A percentile compares a stretch with the other conserved stretches of the same genome.
Evolutionary conservation across 164 flowering plant species (phyloP).

Genomic region (Echeveria elegans): DNA sequence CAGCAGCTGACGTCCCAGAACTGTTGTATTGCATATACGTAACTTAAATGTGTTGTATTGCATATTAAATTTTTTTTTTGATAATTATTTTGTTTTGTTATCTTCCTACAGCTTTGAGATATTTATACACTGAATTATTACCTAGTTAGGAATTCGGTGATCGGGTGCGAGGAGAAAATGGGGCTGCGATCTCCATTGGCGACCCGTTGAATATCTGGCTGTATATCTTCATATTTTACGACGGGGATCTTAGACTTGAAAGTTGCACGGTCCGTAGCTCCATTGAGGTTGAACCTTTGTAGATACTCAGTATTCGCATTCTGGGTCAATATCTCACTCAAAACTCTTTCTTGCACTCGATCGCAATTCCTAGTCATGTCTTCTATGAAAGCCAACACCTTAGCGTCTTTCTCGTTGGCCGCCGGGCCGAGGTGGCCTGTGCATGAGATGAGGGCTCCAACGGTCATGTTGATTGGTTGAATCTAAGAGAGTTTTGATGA

Average conservation of each 20-base stretch:
- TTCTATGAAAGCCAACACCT: conserved; percentile 56
- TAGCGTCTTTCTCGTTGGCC: conserved; percentile 37
- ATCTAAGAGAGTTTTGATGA: background rate
- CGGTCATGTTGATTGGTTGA: conserved; percentile 19
- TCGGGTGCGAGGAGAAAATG: conserved; percentile 50
- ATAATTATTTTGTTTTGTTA: no score
- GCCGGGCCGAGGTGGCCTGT: conserved; percentile 17
- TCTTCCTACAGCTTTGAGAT: no score
- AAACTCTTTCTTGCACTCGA: conserved; percentile 42
- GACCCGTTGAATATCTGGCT: conserved; percentile 58
- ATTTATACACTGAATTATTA: conserved; percentile 3
- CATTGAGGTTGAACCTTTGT: conserved; percentile 24
- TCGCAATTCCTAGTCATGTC: conserved; percentile 50
- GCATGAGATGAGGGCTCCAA: conserved; percentile 16
- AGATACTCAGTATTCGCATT: conserved; percentile 63
- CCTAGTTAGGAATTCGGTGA: conserved; percentile 83
- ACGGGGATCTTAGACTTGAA: conserved; percentile 57
- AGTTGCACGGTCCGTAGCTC: conserved; percentile 40
- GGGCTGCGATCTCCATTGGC: conserved; percentile 67
- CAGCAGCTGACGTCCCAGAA: conserved; percentile 85
- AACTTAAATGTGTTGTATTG: background rate
- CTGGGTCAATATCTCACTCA: conserved; percentile 40
- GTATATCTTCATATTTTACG: conserved; percentile 58
- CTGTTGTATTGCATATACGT: no score
- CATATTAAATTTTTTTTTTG: background rate